These are phyloP conservation scores for Cytospora chrysosperma DNA, from an alignment of 2,329 filamentous ascomycete genomes.

Conservation along the genomic window DNA sequence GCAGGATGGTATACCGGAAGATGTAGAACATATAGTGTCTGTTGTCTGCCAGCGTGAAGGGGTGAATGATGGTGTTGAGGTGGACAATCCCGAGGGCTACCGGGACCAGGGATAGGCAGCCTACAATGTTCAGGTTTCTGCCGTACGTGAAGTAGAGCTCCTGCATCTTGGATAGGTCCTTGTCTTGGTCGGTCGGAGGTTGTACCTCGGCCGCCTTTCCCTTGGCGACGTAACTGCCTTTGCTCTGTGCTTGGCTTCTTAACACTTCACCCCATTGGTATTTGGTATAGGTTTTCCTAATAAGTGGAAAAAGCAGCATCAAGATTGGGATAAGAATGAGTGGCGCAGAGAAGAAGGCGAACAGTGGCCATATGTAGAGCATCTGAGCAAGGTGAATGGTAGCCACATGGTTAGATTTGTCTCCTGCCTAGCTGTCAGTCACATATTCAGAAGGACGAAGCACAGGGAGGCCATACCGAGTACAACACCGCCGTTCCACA, in stretches of 20 bases:
- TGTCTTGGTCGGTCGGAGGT: not conserved
- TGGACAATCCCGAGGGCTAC: constrained; percentile 50
- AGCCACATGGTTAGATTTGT: constrained; percentile 91
- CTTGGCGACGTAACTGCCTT: not conserved
- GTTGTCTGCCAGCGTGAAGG: constrained; percentile 95
- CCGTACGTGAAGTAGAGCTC: constrained; percentile 31
- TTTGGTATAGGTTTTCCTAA: not conserved
- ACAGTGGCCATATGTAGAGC: constrained; percentile 91
- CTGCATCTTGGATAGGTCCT: constrained; percentile 26
- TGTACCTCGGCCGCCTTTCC: not conserved
- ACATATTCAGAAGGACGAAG: not conserved
- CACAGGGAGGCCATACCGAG: constrained; percentile 58
- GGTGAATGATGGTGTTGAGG: constrained; percentile 91
- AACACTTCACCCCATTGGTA: not conserved
- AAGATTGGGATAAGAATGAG: constrained; percentile 62
- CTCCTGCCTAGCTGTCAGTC: constrained; percentile 54
- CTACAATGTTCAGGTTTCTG: constrained; percentile 36
- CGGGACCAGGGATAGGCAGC: constrained; percentile 14
- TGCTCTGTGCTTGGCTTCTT: not conserved
- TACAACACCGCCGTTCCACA: constrained; percentile 89
- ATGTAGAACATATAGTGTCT: constrained; percentile 97
- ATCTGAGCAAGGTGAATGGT: constrained; percentile 88
- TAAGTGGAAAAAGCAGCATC: constrained; percentile 37
- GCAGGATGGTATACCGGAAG: constrained; percentile 78
- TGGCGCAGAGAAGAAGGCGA: constrained; percentile 85